Conservation (phyloP, 2,329 filamentous ascomycete genomes). For the Pseudodiploospora longispora region DNA sequence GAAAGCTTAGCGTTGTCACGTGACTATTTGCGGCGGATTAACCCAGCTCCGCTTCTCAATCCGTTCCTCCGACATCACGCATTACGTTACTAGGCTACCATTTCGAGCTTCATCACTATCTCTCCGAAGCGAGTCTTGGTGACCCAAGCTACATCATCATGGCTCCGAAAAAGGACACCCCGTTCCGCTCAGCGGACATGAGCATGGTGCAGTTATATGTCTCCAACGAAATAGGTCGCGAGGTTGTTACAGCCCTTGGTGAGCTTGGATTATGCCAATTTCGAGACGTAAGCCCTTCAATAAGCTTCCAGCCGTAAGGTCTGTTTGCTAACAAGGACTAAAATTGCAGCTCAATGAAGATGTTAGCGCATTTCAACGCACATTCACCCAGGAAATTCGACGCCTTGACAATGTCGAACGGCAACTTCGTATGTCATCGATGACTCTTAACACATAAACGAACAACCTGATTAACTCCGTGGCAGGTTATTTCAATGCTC, state of each 20-base stretch:
- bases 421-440: constrained; percentile 69
- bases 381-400: constrained; percentile 95
- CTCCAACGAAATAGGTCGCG: constrained; percentile 95
- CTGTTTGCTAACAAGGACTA: too few relatives aligned
- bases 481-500: constrained; percentile 80
- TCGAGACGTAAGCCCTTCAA: constrained; percentile 65
- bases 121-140: constrained; percentile 22
- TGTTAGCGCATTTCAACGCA: constrained; percentile 89
- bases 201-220: constrained; percentile 99
- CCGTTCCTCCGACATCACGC: constrained; percentile 15
- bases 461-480: constrained; percentile 7
- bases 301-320: not conserved
- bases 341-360: constrained; percentile 73
- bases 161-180: constrained; percentile 72
- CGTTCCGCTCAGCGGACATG: constrained; percentile 99
- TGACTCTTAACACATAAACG: not conserved
- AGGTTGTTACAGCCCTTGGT: constrained; percentile 92
- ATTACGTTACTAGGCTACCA: constrained; percentile 14
- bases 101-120: constrained; percentile 19
- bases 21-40: too few relatives aligned
- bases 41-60: too few relatives aligned
- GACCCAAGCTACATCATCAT: constrained; percentile 33
- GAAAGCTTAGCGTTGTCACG: too few relatives aligned
- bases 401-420: constrained; percentile 96
- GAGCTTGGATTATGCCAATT: constrained; percentile 97